Conservation (phyloP, 192 early-diverging fungal species). For the Lobosporangium transversale region DNA sequence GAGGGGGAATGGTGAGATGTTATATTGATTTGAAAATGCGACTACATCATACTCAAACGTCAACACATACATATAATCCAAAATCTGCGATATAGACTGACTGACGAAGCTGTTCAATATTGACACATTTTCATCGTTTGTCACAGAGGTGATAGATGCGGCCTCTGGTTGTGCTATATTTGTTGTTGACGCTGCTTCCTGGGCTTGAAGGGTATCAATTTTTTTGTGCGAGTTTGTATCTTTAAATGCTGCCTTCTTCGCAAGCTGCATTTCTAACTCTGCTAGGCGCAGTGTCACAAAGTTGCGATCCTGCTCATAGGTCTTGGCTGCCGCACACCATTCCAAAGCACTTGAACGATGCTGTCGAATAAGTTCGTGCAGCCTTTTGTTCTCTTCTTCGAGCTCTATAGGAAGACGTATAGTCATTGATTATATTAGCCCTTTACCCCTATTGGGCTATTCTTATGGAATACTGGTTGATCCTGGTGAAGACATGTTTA, state of each 20-base stretch:
- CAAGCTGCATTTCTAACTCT: slow-evolving; percentile 24
- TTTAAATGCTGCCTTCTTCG: neutral
- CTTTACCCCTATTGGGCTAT: neutral
- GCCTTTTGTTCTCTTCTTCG: slow-evolving; percentile 10
- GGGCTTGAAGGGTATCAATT: no score
- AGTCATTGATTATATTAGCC: neutral
- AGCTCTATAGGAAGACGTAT: slow-evolving; percentile 3
- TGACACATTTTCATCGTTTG: neutral
- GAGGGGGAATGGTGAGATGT: neutral
- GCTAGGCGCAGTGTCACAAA: slow-evolving; percentile 21
- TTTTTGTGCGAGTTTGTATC: neutral
- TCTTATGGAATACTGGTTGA: neutral
- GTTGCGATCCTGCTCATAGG: slow-evolving; percentile 35
- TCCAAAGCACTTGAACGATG: slow-evolving; percentile 16
- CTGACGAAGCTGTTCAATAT: slow-evolving; percentile 13
- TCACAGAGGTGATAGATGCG: no score
- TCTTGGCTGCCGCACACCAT: slow-evolving; percentile 28
- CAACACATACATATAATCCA: slow-evolving; percentile 29
- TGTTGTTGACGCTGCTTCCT: neutral
- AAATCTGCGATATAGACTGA: slow-evolving; percentile 29
- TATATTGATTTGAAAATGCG: neutral
- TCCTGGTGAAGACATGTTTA: neutral
- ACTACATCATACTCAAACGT: no score
- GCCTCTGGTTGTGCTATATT: neutral
- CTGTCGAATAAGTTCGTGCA: neutral